These are phyloP conservation scores for Daldinia eschscholtzii DNA, from an alignment of 2,329 filamentous ascomycete species.

Conservation along the genomic window DNA sequence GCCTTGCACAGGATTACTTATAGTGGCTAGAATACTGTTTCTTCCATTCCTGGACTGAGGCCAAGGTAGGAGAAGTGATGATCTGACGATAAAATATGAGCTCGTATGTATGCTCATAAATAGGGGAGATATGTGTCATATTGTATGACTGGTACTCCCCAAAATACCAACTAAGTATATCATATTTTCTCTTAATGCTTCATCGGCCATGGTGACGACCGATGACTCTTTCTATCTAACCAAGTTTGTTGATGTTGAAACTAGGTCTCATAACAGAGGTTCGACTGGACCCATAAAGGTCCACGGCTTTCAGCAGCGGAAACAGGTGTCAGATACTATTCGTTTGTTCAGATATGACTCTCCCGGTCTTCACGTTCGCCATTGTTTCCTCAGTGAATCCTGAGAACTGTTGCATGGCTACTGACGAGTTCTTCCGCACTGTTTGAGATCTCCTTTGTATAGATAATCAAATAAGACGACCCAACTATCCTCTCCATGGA, in stretches of 20 bases:
- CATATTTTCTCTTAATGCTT: slow-evolving; percentile 1
- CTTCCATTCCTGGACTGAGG: background rate
- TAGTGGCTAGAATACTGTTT: background rate
- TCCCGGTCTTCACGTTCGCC: slow-evolving; percentile 25
- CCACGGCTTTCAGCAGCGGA: slow-evolving; percentile 28
- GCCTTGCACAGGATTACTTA: background rate
- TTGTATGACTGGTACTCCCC: background rate
- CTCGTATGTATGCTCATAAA: background rate
- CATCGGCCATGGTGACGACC: slow-evolving; percentile 1
- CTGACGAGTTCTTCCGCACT: slow-evolving; percentile 28
- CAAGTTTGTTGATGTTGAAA: slow-evolving; percentile 16
- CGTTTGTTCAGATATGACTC: slow-evolving; percentile 29
- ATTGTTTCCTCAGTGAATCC: slow-evolving; percentile 30
- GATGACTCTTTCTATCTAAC: background rate
- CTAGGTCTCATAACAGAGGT: slow-evolving; percentile 27
- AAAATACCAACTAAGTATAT: background rate
- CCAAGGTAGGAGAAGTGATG: background rate
- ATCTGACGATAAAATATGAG: background rate
- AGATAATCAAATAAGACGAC: slow-evolving; percentile 44
- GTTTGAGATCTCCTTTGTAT: slow-evolving; percentile 39
- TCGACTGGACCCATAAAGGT: slow-evolving; percentile 28
- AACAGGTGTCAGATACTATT: slow-evolving; percentile 37
- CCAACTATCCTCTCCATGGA: slow-evolving; percentile 38
- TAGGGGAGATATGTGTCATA: background rate
- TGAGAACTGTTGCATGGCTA: slow-evolving; percentile 38